phyloP scores from a whole-genome alignment of 331 rosid species.

The Malus hybrid region DNA sequence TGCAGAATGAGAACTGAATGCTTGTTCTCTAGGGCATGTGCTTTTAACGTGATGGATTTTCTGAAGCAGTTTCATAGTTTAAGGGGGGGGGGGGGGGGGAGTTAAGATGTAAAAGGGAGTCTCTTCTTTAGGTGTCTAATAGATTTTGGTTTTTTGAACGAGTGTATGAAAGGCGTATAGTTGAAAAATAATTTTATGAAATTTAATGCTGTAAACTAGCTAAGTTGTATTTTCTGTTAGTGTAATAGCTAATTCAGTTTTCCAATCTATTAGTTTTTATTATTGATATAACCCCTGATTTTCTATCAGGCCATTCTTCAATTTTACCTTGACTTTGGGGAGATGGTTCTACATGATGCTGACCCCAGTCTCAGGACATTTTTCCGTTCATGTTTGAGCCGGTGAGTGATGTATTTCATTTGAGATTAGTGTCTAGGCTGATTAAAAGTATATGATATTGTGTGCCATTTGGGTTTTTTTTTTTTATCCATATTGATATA shows the following conservation, averaged over 20 bases:
- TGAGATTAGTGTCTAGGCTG: neutral
- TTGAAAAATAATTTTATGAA: neutral
- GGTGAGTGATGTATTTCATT: constrained; percentile 33
- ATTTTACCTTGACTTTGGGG: constrained; percentile 91
- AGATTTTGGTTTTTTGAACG: neutral
- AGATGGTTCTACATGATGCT: constrained; percentile 84
- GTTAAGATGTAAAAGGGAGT: neutral
- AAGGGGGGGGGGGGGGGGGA: too few species aligned
- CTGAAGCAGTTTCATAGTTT: neutral
- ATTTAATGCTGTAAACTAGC: neutral
- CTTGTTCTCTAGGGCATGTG: neutral
- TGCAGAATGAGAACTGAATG: neutral
- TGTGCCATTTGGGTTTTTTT: neutral
- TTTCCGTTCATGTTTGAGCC: constrained; percentile 88
- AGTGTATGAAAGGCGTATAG: neutral
- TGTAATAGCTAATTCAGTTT: neutral
- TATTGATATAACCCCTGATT: neutral
- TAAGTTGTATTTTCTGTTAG: neutral
- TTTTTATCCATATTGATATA: neutral
- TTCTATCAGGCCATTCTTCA: constrained; percentile 72
- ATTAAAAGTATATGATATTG: neutral
- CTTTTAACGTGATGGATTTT: neutral
- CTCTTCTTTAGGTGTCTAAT: neutral
- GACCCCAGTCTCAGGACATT: constrained; percentile 83
- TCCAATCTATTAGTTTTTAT: neutral